Evolutionary conservation across 306 rosid species (phyloP), one percentile per base, ranked within the genome.

Genomic region (Vigna radiata): DNA sequence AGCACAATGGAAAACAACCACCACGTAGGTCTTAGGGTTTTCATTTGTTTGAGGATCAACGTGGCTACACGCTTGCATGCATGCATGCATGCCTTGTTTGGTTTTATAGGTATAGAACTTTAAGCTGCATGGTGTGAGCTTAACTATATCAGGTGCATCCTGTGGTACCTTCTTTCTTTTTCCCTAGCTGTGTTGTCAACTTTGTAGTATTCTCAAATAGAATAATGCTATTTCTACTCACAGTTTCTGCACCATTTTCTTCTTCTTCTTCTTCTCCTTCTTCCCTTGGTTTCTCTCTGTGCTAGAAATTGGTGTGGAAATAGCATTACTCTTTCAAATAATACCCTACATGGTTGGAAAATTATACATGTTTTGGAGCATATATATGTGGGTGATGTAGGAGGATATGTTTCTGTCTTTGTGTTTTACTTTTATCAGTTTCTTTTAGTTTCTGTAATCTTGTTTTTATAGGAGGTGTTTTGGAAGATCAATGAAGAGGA

Each of bases 1-100:
- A 79, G 62, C 93, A 89, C 61, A 81, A 88, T 77, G 29, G 19
- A 48, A 52, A 39, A 67, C 13, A 55, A 61, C 78, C 81, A 19
- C 66, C 50, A 2, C 33, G 17, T 53, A 18, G 12, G 2, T 2
- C 53, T 6, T 66, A 66, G 36, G 14, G 49, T 44, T 6, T 66
- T 65, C 1, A 39, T 39, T 39, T 39, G 49, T 37, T 18, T 64
- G 8, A 3, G 18, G 46, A 61, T 61, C 13, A 15, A 15, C 12
- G 8, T 62, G 19, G 47, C 44, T 31, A 36, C 15, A 27, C 17
- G 6, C 13, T 31, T 60, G 49, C 46, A 41, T 41, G 49, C 46
- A 41, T 41, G 46, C 46, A 33, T 31, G 47, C 47, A n/a, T 17
- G 19, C 7, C 19, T 59, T 31, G 44, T 60, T 60, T 15, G 6